A percentile compares a stretch with the other conserved stretches of the same genome.
These are phyloP conservation scores for Eucalyptus erythrocorys DNA, from an alignment of 345 rosid species.

Conservation along the genomic window DNA sequence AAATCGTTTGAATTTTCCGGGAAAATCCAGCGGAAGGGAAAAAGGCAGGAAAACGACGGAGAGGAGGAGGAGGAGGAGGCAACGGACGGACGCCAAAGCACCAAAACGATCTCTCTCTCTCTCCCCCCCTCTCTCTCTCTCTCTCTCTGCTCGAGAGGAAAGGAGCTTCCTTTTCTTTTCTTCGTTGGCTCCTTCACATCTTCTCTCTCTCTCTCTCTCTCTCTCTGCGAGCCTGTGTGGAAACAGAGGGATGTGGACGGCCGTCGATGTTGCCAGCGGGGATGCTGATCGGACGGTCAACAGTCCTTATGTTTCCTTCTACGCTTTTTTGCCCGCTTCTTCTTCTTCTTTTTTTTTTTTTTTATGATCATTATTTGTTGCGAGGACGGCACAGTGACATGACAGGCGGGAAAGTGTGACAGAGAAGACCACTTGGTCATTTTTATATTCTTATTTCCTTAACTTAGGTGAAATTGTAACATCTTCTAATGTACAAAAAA, in stretches of 20 bases:
- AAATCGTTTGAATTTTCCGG: neutral
- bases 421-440: neutral
- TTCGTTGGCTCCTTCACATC: conserved; percentile 5
- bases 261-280: neutral
- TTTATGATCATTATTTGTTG: neutral
- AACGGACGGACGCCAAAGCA: neutral
- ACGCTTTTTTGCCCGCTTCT: neutral
- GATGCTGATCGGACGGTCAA: neutral
- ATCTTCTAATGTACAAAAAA: neutral
- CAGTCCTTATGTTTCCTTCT: neutral
- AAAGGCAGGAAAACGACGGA: neutral
- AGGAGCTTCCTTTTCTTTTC: conserved; percentile 18
- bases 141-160: conserved; percentile 1
- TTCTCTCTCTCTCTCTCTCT: neutral
- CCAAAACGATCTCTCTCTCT: conserved; percentile 6
- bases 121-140: neutral
- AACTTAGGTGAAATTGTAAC: neutral
- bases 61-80: neutral
- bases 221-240: neutral
- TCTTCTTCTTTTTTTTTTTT: too few species aligned
- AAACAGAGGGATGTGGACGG: neutral
- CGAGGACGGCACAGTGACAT: neutral
- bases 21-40: conserved; percentile 4
- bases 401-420: neutral
- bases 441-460: neutral